phyloP scores from a whole-genome alignment of 1,139 yeast genomes.

The Geotrichum siamense region DNA sequence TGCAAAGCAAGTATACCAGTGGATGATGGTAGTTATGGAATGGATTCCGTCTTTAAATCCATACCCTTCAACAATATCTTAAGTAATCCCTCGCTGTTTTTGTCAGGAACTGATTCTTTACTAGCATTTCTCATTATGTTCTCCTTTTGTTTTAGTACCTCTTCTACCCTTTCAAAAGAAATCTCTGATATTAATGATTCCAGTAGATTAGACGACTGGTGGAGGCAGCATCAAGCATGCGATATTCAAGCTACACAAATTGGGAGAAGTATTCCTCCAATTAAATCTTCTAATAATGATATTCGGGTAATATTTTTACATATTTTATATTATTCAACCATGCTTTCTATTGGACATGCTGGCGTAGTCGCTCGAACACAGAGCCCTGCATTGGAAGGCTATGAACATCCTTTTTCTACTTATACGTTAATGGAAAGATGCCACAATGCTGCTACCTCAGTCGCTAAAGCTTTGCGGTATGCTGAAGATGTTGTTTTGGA shows the following conservation, averaged over 20 bases:
- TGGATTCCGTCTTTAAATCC: neutral
- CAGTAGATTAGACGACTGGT: neutral
- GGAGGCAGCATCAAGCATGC: neutral
- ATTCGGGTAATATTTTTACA: neutral
- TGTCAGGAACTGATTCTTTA: neutral
- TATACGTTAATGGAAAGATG: neutral
- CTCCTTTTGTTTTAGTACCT: neutral
- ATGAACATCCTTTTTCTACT: neutral
- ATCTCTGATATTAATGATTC: neutral
- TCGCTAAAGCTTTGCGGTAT: neutral
- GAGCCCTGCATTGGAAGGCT: neutral
- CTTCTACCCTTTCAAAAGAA: neutral
- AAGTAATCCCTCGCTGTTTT: neutral
- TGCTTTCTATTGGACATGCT: neutral
- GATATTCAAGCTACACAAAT: neutral
- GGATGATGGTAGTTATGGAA: neutral
- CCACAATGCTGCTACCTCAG: neutral
- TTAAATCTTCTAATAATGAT: neutral
- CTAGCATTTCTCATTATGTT: neutral
- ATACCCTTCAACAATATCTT: neutral
- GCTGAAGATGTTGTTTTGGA: neutral
- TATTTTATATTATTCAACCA: neutral
- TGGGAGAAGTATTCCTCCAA: neutral
- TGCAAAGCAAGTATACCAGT: neutral
- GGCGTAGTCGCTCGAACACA: neutral